Percentiles rank a stretch among this genome's conserved stretches.
Conservation (phyloP, 176 grass and related monocot genomes). For the Sorghum bicolor region Sorghum_bicolor_NCBIv3 NC_012871.2:6451001-6451500, state of each 20-base stretch:
- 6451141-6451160: neutral
- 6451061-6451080: conserved; percentile 89
- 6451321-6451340: conserved; percentile 98
- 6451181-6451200: neutral
- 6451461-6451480: neutral
- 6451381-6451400: conserved; percentile 72
- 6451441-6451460: conserved; percentile 42
- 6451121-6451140: neutral
- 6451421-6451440: conserved; percentile 94
- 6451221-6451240: neutral
- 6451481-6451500: neutral
- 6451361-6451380: conserved; percentile 73
- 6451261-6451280: conserved; percentile 32
- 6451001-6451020: conserved; percentile 82
- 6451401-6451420: conserved; percentile 93
- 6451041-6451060: conserved; percentile 89
- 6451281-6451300: conserved; percentile 89
- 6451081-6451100: conserved; percentile 84
- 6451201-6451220: neutral
- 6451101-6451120: conserved; percentile 97
- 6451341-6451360: conserved; percentile 86
- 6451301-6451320: conserved; percentile 83
- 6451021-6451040: conserved; percentile 83
- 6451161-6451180: neutral
- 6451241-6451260: neutral